Evolutionary conservation across 1,284 basidiomycete genomes (phyloP).

Genomic region (Papiliotrema fonsecae): DNA sequence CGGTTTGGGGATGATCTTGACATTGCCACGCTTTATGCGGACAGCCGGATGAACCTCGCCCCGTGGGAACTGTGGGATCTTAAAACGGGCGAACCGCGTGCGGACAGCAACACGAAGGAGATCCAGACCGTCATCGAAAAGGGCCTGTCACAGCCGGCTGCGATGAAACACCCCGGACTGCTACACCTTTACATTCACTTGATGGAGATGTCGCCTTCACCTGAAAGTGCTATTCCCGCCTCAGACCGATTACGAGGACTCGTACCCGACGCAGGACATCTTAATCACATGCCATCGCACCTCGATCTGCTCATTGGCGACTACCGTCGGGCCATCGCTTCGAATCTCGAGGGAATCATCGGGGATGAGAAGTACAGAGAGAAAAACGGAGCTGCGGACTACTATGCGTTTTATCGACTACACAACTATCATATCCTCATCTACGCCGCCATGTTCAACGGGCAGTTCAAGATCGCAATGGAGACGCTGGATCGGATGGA

Average conservation of each 20-base stretch:
- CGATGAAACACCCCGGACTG: slow-evolving; percentile 28
- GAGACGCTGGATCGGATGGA: slow-evolving; percentile 31
- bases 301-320: slow-evolving; percentile 42
- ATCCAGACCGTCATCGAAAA: slow-evolving; percentile 29
- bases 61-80: slow-evolving; percentile 44
- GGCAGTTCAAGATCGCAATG: slow-evolving; percentile 29
- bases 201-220: slow-evolving; percentile 35
- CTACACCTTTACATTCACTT: slow-evolving; percentile 44
- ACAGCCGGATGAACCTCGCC: slow-evolving; percentile 35
- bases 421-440: slow-evolving; percentile 38
- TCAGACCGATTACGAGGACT: slow-evolving; percentile 30
- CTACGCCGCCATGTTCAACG: slow-evolving; percentile 42
- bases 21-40: slow-evolving; percentile 35
- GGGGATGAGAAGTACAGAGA: slow-evolving; percentile 34
- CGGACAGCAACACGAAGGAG: slow-evolving; percentile 16
- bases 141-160: slow-evolving; percentile 13
- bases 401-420: slow-evolving; percentile 39
- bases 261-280: slow-evolving; percentile 38
- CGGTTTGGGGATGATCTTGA: slow-evolving; percentile 23
- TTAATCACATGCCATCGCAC: slow-evolving; percentile 43
- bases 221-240: slow-evolving; percentile 30
- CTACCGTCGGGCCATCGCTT: slow-evolving; percentile 32
- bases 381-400: slow-evolving; percentile 11
- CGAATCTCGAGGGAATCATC: slow-evolving; percentile 27
- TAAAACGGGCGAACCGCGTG: slow-evolving; percentile 24